Conservation (phyloP, 192 early-diverging fungal species). For the Linnemannia exigua region DNA sequence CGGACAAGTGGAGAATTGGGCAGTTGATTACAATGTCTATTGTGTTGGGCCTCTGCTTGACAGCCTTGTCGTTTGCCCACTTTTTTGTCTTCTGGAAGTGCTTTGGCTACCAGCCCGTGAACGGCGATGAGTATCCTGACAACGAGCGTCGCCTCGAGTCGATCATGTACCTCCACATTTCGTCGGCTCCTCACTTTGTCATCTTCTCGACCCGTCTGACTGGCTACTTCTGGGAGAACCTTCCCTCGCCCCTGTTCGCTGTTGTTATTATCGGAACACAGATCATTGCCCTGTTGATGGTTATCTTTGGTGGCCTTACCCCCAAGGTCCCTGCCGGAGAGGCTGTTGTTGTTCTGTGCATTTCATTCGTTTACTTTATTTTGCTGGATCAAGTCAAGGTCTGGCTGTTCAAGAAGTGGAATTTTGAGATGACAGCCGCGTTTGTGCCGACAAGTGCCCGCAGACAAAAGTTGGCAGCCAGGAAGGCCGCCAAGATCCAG, state of each 20-base stretch:
- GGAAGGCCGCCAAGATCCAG: slow-evolving; percentile 62
- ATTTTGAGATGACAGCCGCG: slow-evolving; percentile 86
- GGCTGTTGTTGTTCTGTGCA: slow-evolving; percentile 73
- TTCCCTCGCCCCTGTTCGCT: slow-evolving; percentile 80
- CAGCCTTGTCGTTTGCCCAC: slow-evolving; percentile 81
- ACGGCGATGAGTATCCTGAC: slow-evolving; percentile 36
- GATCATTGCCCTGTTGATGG: slow-evolving; percentile 85
- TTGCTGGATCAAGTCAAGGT: slow-evolving; percentile 89
- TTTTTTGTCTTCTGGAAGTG: slow-evolving; percentile 81
- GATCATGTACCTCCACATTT: slow-evolving; percentile 91
- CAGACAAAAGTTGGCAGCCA: slow-evolving; percentile 66
- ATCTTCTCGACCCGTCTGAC: slow-evolving; percentile 89
- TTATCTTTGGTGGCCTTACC: slow-evolving; percentile 72
- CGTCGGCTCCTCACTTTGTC: slow-evolving; percentile 87
- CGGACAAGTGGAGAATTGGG: slow-evolving; percentile 95
- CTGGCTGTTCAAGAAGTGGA: slow-evolving; percentile 81
- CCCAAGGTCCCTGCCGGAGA: slow-evolving; percentile 72
- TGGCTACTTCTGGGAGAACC: slow-evolving; percentile 85
- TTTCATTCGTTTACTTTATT: slow-evolving; percentile 82
- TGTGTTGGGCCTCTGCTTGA: slow-evolving; percentile 79
- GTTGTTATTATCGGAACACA: slow-evolving; percentile 85
- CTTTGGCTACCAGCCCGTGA: slow-evolving; percentile 63
- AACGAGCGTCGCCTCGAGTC: slow-evolving; percentile 72
- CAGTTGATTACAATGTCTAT: slow-evolving; percentile 85
- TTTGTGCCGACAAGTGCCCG: slow-evolving; percentile 79